Percentiles rank a stretch among this genome's conserved stretches.
These are phyloP conservation scores for Thymus mandschuricus DNA, from an alignment of 257 asterid species.

Conservation along the genomic window DNA sequence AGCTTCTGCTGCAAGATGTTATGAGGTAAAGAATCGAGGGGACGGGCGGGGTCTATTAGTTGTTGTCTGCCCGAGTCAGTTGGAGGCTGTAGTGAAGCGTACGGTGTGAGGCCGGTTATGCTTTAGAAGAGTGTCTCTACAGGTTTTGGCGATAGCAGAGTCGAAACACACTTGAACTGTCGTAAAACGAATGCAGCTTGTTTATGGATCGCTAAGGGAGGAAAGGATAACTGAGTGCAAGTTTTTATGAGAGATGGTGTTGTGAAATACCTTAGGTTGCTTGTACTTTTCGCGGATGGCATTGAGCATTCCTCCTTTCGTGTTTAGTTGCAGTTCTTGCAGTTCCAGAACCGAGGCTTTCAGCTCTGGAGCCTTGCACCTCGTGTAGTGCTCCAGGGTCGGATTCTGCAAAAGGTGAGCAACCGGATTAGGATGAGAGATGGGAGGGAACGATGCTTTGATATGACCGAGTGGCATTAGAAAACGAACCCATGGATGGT, in stretches of 20 bases:
- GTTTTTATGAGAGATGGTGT: background rate
- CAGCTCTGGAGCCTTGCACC: constrained; percentile 60
- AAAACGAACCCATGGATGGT: constrained; percentile 88
- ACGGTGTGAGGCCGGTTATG: constrained; percentile 35
- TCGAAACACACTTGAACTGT: constrained; percentile 89
- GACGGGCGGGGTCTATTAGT: constrained; percentile 20
- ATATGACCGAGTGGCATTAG: constrained; percentile 23
- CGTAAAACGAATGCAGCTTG: background rate
- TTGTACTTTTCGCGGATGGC: constrained; percentile 85
- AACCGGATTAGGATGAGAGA: no score
- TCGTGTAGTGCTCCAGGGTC: constrained; percentile 89
- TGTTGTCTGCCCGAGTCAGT: background rate
- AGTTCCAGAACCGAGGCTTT: constrained; percentile 59
- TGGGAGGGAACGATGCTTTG: background rate
- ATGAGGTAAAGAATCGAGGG: constrained; percentile 55
- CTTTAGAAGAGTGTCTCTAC: constrained; percentile 59
- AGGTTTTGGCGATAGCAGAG: constrained; percentile 49
- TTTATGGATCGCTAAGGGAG: no score
- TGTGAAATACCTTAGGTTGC: constrained; percentile 67
- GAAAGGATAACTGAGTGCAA: no score
- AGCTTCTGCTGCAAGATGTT: constrained; percentile 40
- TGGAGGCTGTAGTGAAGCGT: background rate
- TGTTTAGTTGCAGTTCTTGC: constrained; percentile 71
- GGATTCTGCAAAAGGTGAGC: constrained; percentile 59
- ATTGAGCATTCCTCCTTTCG: constrained; percentile 46